Evolutionary conservation across 495 filamentous ascomycete species (phyloP), one percentile per base, ranked within the genome.

Genomic region (Tuber magnatum): DNA sequence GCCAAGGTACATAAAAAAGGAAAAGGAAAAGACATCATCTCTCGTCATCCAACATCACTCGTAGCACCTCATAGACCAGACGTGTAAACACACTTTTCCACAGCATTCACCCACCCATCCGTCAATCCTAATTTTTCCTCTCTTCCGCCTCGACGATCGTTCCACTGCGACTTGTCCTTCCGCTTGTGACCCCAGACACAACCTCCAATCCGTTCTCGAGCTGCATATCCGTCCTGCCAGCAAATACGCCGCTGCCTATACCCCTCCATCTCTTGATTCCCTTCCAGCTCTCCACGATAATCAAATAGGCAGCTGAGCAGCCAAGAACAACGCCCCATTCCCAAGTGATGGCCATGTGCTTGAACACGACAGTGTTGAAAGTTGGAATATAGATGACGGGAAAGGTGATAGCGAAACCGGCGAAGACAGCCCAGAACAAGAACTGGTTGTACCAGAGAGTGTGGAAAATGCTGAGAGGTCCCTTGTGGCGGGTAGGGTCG

Each of bases 251-350:
- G 22, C 74, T 78, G 6, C 81, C 81, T 46, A 80, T 73, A 14
- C 71, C 65, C 72, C 78, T 74, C 77, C 77, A 80, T 16, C 86
- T 78, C 83, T 89, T 89, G 14, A 83, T 83, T 38, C 83, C 87
- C 81, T 88, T 88, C 86, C 88, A 89, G 16, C 81, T 74, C 81
- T 89, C 88, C 68, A 88, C 83, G 12, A 87, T 82, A 0, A 80
- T 71, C 38, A 89, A 82, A 77, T 88, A 89, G 14, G 84, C 76
- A 7, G 84, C 75, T 1, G 86, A 84, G 38, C 82, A 84, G 42
- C 85, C 84, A n/a, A 85, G 83, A 0, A 88, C 88, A 56, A 89
- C 83, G n/a, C 83, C 86, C 88, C 88, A 89, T 74, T 89, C 88
- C 85, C 88, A 88, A n/a, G 82, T 85, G 73, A 90, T 88, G 24